Base-by-base conservation (phyloP, 768 basidiomycete genomes). In the Serendipita indica region DNA sequence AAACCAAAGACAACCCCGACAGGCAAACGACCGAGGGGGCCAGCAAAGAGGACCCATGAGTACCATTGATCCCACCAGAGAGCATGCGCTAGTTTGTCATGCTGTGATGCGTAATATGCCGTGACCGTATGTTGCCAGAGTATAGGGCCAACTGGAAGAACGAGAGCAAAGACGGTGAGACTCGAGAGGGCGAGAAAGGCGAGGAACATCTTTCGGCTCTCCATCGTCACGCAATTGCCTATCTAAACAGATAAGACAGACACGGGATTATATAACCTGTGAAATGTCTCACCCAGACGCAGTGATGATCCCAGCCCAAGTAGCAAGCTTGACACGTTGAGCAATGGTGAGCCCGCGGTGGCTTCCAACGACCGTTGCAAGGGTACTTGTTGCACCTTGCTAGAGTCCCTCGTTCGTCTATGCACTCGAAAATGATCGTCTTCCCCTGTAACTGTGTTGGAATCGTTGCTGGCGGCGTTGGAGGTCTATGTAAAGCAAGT, bases 121-220 rank as follows among this genome's bases (percentile, higher is more conserved):
- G 12, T 46, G 13, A 16, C 25, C 13, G 45, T 12, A 22, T 46
- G 45, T 27, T 46, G 16, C 45, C 45, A 46, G 13, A 46, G 14
- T 12, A 27, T 13, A 16, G 12, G 45, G 45, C 12, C 12, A 13
- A 46, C 25, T n/a, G 45, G 45, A 27, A 46, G 30, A 72, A 71
- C 60, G 63, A 66, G 49, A 70, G 64, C 20, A 37, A n/a, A 20
- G 37, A 37, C 30, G 16, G 57, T 27, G 57, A 58, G 5, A 10
- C 18, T n/a, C 39, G 43, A 10, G 67, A 65, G 63, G 73, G 71
- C 57, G 75, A 78, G 58, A 27, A 60, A 60, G 16, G 39, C 32
- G 52, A 35, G 22, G 18, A 60, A 60, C 3, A 22, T 7, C n/a
- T 33, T 30, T 34, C 49, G 22, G 46, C 34, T 60, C 6, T 49